A percentile compares a stretch with the other conserved stretches of the same genome.
Evolutionary conservation across 148 eudicot species (phyloP).

Genomic region (Camellia lanceoleosa): DNA sequence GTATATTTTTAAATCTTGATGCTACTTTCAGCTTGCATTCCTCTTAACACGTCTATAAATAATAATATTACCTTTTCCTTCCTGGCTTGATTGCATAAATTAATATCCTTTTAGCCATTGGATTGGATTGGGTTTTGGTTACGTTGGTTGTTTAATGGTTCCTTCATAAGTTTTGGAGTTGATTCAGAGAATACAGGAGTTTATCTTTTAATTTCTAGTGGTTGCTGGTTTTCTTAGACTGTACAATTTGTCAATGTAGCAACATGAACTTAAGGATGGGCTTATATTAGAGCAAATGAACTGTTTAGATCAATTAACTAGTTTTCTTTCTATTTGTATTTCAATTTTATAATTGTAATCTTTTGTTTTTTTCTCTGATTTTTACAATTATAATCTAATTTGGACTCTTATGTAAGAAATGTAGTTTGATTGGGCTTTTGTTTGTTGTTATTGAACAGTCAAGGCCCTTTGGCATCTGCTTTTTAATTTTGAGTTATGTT

Average conservation of each 20-base stretch:
- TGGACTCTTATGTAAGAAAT: background rate
- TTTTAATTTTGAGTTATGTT: too few relatives aligned
- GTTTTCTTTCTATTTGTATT: background rate
- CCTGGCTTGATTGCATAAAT: background rate
- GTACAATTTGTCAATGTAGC: background rate
- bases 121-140: background rate
- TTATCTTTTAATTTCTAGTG: background rate
- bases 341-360: background rate
- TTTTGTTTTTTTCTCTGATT: background rate
- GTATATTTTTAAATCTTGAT: background rate
- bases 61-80: background rate
- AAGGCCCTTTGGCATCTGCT: background rate
- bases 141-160: background rate
- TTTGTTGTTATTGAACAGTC: background rate
- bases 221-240: background rate
- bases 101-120: background rate
- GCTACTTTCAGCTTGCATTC: background rate
- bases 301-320: background rate
- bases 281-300: background rate
- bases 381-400: too few relatives aligned
- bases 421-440: background rate
- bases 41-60: slow-evolving; percentile 3
- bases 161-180: background rate
- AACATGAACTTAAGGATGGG: background rate
- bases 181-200: background rate